Conservation (phyloP, 495 filamentous ascomycete species). For the Tuber calosporum region DNA sequence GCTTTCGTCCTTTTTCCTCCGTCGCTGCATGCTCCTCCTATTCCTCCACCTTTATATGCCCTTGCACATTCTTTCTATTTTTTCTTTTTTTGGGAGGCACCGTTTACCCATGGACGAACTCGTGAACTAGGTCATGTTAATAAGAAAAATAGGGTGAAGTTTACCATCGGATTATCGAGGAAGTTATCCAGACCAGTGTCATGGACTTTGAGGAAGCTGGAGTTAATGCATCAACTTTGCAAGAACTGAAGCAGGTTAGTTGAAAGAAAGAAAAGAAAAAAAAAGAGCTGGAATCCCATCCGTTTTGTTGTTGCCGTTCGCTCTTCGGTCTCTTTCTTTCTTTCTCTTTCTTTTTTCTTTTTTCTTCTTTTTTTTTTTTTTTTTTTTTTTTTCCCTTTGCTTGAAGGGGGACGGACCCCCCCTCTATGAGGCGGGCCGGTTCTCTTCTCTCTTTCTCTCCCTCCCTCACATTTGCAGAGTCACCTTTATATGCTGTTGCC, state of each 20-base stretch:
- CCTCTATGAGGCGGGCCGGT: conserved; percentile 23
- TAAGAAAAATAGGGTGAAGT: conserved; percentile 57
- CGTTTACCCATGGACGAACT: conserved; percentile 43
- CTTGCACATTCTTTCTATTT: conserved; percentile 20
- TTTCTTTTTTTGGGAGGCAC: conserved; percentile 28
- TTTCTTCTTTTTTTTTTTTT: conserved; percentile 16
- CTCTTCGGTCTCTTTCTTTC: conserved; percentile 25
- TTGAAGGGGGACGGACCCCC: conserved; percentile 1
- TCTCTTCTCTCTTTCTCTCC: conserved; percentile 36
- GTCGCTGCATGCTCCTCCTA: background rate
- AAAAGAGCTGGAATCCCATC: conserved; percentile 42
- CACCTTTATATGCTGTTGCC: conserved; percentile 41
- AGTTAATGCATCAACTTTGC: conserved; percentile 73
- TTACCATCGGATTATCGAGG: conserved; percentile 83
- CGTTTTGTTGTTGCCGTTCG: conserved; percentile 35
- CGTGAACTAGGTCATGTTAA: conserved; percentile 27
- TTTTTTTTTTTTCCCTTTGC: conserved; percentile 2
- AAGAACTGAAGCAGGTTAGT: conserved; percentile 73
- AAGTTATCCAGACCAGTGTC: conserved; percentile 77
- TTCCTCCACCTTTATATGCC: conserved; percentile 5
- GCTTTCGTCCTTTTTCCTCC: background rate
- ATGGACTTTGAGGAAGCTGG: conserved; percentile 96
- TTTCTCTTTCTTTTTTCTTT: conserved; percentile 10
- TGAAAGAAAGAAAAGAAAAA: conserved; percentile 6
- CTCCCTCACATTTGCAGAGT: conserved; percentile 36